phyloP scores from a whole-genome alignment of 2,329 filamentous ascomycete genomes.

The Talaromyces sp. region DNA sequence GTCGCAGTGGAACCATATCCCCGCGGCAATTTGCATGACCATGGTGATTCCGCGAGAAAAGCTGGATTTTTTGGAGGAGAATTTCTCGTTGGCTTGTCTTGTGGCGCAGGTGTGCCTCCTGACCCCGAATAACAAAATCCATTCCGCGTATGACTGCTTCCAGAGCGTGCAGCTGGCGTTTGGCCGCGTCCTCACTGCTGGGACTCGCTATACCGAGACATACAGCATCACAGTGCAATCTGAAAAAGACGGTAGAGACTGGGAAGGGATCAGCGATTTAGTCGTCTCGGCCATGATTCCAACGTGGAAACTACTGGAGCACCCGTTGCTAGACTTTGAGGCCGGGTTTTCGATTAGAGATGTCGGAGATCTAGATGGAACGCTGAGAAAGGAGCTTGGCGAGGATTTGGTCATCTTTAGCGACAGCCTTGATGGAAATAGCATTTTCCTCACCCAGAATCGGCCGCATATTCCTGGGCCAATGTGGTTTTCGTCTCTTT shows the following conservation, averaged over 20 bases:
- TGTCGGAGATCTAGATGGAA: background rate
- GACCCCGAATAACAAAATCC: background rate
- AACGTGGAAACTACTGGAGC: background rate
- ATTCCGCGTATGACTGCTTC: background rate
- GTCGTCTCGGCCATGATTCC: background rate
- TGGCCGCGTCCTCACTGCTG: background rate
- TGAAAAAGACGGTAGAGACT: background rate
- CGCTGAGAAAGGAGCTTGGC: background rate
- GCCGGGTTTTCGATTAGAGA: background rate
- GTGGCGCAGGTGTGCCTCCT: background rate
- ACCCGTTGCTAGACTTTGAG: background rate
- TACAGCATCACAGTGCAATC: background rate
- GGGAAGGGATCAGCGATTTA: background rate
- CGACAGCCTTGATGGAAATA: background rate
- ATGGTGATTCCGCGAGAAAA: background rate
- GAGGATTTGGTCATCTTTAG: background rate
- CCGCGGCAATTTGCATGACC: background rate
- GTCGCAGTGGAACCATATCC: slow-evolving; percentile 1
- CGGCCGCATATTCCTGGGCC: background rate
- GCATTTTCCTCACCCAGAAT: background rate
- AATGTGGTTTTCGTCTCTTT: background rate
- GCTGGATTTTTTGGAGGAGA: background rate
- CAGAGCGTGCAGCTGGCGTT: background rate
- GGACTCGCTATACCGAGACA: background rate
- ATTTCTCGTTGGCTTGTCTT: background rate